A percentile compares a stretch with the other conserved stretches of the same genome.
phyloP scores from a whole-genome alignment of 2,329 filamentous ascomycete species.

The Passalora sequoiae region DNA sequence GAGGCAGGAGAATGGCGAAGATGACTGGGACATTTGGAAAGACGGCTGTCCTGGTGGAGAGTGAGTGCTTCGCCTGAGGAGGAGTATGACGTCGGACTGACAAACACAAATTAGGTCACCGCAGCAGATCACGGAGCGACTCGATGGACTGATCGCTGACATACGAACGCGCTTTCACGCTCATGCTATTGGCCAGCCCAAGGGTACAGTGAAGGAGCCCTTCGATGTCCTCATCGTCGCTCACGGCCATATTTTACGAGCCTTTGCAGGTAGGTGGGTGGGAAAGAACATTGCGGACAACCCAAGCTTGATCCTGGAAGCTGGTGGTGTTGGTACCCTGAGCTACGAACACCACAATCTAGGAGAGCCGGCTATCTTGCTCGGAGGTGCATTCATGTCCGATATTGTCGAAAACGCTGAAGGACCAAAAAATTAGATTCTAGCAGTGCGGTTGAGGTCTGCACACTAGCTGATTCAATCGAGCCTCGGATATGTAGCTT shows the following conservation, averaged over 20 bases:
- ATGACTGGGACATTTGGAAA: conserved; percentile 78
- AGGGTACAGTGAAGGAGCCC: conserved; percentile 34
- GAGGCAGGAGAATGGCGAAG: conserved; percentile 45
- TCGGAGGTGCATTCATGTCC: conserved; percentile 49
- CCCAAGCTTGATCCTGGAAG: conserved; percentile 74
- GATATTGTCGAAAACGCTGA: conserved; percentile 43
- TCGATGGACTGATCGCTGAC: conserved; percentile 71
- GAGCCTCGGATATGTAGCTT: too few species aligned
- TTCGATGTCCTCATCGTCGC: conserved; percentile 75
- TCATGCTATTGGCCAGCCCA: conserved; percentile 50
- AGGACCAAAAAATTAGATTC: too few species aligned
- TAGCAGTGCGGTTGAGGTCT: too few species aligned
- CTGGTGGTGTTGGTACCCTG: conserved; percentile 48
- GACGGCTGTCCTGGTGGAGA: conserved; percentile 77
- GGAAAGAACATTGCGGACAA: conserved; percentile 68
- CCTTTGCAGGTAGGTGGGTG: conserved; percentile 83
- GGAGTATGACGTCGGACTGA: too few species aligned
- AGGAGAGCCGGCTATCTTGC: conserved; percentile 48
- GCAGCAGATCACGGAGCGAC: conserved; percentile 62
- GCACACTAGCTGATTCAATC: too few species aligned
- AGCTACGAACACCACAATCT: conserved; percentile 49
- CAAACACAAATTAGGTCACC: too few species aligned
- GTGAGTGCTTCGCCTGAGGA: too few species aligned
- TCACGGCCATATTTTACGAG: conserved; percentile 82
- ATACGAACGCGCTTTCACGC: conserved; percentile 54